These are phyloP conservation scores for Schwanniomyces sp. DNA, from an alignment of 805 yeast genomes.

Conservation along the genomic window DNA sequence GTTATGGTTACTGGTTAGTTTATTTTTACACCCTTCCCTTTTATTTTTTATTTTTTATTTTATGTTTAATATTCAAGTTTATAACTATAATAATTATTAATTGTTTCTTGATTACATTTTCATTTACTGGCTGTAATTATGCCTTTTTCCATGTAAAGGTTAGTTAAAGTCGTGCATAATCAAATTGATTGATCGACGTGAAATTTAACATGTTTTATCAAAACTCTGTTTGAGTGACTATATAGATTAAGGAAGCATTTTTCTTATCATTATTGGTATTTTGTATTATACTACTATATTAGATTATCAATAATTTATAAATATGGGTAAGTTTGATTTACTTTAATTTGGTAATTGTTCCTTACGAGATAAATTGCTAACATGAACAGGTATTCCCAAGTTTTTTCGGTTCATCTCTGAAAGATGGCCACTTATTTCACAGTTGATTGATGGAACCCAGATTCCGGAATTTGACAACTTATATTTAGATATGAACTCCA, in stretches of 20 bases:
- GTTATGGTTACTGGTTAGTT: background rate
- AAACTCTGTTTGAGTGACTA: background rate
- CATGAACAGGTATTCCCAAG: slow-evolving; percentile 79
- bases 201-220: background rate
- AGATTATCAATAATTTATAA: background rate
- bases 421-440: slow-evolving; percentile 97
- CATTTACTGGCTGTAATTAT: background rate
- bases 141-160: background rate
- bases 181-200: background rate
- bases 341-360: background rate
- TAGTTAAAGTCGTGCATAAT: background rate
- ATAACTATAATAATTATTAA: background rate
- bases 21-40: background rate
- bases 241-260: background rate
- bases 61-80: background rate
- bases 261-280: background rate
- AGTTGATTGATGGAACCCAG: slow-evolving; percentile 68
- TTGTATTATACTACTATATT: background rate
- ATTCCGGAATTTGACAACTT: slow-evolving; percentile 94
- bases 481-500: slow-evolving; percentile 96
- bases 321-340: background rate
- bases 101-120: background rate
- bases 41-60: background rate
- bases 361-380: slow-evolving; percentile 2
- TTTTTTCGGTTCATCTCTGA: slow-evolving; percentile 96